phyloP scores from a whole-genome alignment of 805 yeast species.

The Myxozyma neotropica region DNA sequence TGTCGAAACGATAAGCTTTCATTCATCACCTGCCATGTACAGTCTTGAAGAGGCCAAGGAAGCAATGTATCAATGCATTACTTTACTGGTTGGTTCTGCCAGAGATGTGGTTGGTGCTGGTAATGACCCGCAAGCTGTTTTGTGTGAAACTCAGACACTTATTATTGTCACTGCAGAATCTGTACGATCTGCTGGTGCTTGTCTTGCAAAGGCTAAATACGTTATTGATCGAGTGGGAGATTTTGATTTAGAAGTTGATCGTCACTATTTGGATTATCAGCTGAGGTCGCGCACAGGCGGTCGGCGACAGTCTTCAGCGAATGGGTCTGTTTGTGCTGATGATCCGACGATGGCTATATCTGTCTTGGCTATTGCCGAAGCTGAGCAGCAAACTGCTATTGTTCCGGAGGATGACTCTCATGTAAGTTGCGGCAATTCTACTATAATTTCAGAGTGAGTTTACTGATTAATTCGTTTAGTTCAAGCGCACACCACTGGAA shows the following conservation, averaged over 20 bases:
- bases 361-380: neutral
- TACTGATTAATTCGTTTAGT: neutral
- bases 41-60: conserved; percentile 43
- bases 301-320: neutral
- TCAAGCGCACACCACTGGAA: conserved; percentile 14
- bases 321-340: neutral
- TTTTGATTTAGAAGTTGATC: conserved; percentile 34
- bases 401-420: neutral
- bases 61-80: conserved; percentile 41
- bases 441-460: neutral
- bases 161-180: conserved; percentile 40
- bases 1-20: conserved; percentile 41
- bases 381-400: neutral
- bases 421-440: neutral
- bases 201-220: conserved; percentile 39
- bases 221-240: conserved; percentile 40
- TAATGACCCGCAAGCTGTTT: neutral
- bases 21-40: conserved; percentile 36
- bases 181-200: conserved; percentile 42
- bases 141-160: conserved; percentile 12
- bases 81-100: conserved; percentile 44
- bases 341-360: neutral
- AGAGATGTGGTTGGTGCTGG: conserved; percentile 42
- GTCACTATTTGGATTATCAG: conserved; percentile 10
- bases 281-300: neutral